Conservation (phyloP, 148 eudicot species). For the Vaccinium myrtillus region DNA sequence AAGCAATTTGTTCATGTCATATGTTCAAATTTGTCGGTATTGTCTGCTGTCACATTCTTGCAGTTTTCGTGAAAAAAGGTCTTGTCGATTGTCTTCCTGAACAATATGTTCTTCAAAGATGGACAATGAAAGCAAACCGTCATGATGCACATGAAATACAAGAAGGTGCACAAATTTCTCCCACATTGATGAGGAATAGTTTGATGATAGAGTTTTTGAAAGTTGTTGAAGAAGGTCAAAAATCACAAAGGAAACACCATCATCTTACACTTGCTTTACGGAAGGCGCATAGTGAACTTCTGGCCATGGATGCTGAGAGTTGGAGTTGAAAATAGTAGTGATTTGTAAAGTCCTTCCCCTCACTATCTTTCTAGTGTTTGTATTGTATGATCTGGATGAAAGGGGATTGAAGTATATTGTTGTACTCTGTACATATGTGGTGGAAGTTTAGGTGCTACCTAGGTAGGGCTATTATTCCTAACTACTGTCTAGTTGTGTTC, state of each 20-base stretch:
- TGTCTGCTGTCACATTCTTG: background rate
- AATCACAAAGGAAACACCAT: slow-evolving; percentile 6
- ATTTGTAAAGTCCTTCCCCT: no score
- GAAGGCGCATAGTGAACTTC: background rate
- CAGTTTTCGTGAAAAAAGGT: background rate
- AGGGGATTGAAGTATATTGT: background rate
- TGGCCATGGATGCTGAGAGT: background rate
- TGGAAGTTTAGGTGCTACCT: background rate
- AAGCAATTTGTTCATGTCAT: slow-evolving; percentile 1
- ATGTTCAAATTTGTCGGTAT: background rate
- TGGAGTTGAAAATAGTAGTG: no score
- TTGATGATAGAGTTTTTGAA: slow-evolving; percentile 3
- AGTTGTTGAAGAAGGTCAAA: background rate
- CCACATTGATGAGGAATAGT: background rate
- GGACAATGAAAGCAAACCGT: background rate
- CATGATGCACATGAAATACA: background rate
- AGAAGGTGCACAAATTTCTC: background rate
- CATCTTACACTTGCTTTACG: background rate
- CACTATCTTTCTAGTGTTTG: background rate
- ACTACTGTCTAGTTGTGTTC: no score
- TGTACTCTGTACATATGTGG: background rate
- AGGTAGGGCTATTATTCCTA: no score
- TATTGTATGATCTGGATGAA: background rate
- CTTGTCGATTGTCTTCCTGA: background rate
- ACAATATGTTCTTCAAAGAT: background rate